Base-by-base conservation (phyloP, 2,329 filamentous ascomycete species). In the Ustulina deusta region DNA sequence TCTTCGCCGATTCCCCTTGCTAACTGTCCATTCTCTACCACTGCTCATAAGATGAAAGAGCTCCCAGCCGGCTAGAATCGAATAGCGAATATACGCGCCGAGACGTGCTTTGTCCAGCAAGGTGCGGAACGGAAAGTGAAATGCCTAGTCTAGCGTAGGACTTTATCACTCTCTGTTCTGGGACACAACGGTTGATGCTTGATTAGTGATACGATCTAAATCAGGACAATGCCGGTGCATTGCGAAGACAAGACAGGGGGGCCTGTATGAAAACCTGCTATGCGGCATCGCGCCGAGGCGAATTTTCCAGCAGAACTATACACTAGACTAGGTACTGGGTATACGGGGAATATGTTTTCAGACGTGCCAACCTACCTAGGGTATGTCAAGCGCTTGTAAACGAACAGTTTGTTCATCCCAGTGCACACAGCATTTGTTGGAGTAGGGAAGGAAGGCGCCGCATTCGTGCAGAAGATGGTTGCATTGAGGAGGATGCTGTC, bases 111-210 rank as follows among this genome's bases (percentile, higher is more conserved):
- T 17, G 6, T 22, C 9, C 13, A 38, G 55, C 20, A 64, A 54
- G 52, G 25, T 4, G 9, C 25, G 15, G 34, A 59, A 59, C 54
- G 29, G 29, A 63, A 49, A 38, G 7, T 11, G 9, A 9, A 22
- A 22, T 29, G 17, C 15, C 32, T 25, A 17, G 44, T 52, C 44
- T 66, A 66, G 64, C 38, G 64, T 66, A 63, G 64, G 64, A 66
- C 59, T 58, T 36, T 32, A 46, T 25, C 17, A 20, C 7, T 5
- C 20, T 42, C 4, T 25, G n/a, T 58, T 27, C n/a, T 36, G 52
- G 63, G 48, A 22, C 20, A 40, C 11, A 29, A 46, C n/a, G 10
- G 9, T 17, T 20, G 29, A 42, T 29, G 6, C 15, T 51, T 13
- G 51, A 29, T 9, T 36, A 38, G 10, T 40, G 46, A 46, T 46